phyloP scores from a whole-genome alignment of 352 stramenopile species.

The Halophytophthora polymorphica region DNA sequence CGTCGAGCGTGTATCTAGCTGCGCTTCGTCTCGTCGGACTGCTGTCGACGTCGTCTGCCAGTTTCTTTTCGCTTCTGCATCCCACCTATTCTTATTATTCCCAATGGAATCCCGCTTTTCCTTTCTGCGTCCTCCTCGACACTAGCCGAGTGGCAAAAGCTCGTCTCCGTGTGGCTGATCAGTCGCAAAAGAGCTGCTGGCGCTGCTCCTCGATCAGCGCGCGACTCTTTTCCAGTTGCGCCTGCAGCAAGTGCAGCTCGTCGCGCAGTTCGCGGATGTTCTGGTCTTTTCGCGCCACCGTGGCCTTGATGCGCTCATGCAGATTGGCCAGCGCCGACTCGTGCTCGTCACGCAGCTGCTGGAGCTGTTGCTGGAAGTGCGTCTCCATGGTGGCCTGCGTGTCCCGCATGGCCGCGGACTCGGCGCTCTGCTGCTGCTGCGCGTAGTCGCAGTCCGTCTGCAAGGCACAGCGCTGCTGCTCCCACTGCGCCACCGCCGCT shows the following conservation, averaged over 20 bases:
- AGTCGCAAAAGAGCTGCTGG: conserved; percentile 54
- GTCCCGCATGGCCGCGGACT: conserved; percentile 45
- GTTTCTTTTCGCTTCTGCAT: neutral
- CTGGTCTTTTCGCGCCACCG: conserved; percentile 66
- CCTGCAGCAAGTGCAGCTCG: conserved; percentile 66
- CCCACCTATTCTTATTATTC: conserved; percentile 63
- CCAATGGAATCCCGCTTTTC: conserved; percentile 31
- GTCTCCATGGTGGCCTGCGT: conserved; percentile 37
- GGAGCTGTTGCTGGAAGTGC: conserved; percentile 36
- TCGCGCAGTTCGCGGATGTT: conserved; percentile 61
- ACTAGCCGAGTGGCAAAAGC: too few relatives aligned
- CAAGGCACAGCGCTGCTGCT: conserved; percentile 40
- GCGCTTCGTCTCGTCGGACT: neutral
- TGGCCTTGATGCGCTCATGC: conserved; percentile 68
- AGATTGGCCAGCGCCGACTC: conserved; percentile 55
- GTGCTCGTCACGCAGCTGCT: conserved; percentile 47
- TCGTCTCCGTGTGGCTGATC: conserved; percentile 5
- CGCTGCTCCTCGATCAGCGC: conserved; percentile 75
- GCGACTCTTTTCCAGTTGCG: conserved; percentile 72
- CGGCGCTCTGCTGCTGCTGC: conserved; percentile 41
- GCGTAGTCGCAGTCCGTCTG: conserved; percentile 39
- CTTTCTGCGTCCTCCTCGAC: conserved; percentile 14
- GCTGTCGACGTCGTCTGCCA: too few relatives aligned
- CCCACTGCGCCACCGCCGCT: conserved; percentile 29
- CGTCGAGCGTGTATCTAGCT: too few relatives aligned